A percentile compares a stretch with the other conserved stretches of the same genome.
Conservation (phyloP, 495 filamentous ascomycete genomes). For the Penicillium psychrofluorescens region DNA sequence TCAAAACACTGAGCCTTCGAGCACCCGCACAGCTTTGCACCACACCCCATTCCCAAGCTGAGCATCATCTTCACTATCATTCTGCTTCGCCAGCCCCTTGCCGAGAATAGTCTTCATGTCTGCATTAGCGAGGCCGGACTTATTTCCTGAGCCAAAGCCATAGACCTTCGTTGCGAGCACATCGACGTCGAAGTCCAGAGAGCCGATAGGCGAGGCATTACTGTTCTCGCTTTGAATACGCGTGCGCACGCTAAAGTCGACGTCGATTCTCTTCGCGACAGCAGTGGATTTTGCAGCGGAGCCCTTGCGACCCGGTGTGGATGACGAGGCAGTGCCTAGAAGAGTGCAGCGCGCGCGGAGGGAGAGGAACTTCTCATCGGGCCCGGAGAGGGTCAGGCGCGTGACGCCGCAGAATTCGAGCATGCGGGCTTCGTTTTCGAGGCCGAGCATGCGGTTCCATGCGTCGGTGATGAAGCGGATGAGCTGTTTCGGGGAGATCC, state of each 20-base stretch:
- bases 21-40: conserved; percentile 32
- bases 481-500: conserved; percentile 25
- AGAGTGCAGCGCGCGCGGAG: conserved; percentile 36
- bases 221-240: conserved; percentile 9
- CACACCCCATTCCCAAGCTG: conserved; percentile 34
- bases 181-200: conserved; percentile 31
- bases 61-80: conserved; percentile 2
- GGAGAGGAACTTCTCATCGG: conserved; percentile 17
- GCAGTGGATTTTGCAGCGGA: conserved; percentile 8
- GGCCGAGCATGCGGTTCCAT: conserved; percentile 30
- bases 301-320: conserved; percentile 11
- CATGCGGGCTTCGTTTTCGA: conserved; percentile 41
- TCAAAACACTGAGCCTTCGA: conserved; percentile 29
- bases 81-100: conserved; percentile 19
- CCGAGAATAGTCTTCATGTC: conserved; percentile 33
- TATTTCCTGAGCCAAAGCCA: conserved; percentile 28
- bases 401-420: conserved; percentile 41
- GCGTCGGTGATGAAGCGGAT: conserved; percentile 32
- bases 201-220: conserved; percentile 15
- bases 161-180: conserved; percentile 39
- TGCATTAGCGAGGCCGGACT: conserved; percentile 24
- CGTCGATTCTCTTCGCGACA: conserved; percentile 25
- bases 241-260: conserved; percentile 36
- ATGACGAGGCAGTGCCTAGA: conserved; percentile 17
- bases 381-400: conserved; percentile 28